Base-by-base conservation (phyloP, 108 stramenopile species). In the Cyclotella choctawhatcheeana region DNA sequence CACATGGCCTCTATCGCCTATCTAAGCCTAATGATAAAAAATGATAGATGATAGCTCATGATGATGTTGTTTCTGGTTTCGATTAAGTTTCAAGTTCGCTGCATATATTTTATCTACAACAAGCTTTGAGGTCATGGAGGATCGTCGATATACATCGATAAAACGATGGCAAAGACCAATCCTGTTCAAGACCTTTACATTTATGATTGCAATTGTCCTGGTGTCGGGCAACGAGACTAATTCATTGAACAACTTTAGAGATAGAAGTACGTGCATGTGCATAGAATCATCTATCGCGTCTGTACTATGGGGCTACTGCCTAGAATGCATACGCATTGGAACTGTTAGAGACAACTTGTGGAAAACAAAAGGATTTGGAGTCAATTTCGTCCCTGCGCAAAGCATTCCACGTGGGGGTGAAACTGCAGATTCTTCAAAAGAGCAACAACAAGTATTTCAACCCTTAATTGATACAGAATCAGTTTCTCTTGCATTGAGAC, bases 401-500 rank as follows among this genome's bases (percentile, higher is more conserved):
- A 58, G 27, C n/a, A 31, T 58, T 58, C 56, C 56, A 22, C 56
- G 56, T 8, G 56, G 56, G 12, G 56, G 56, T 3, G 56, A 58
- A 58, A 32, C 5, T 32, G 30, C 56, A 31, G 56, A 31, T 2
- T 32, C 29, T 18, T 30, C 3, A 8, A 58, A 4, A 0, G 16
- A 31, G 12, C 60, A 58, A 31, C 40, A 17, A 0, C 40, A 13
- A n/a, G 45, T 50, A 40, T 67, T 54, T 20, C 29, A 45, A 52
- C 64, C 69, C 20, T 45, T 77, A 25, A 77, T 77, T 59, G 76
- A 77, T 59, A 58, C 56, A 58, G 60, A 48, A 59, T 48, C 76
- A 31, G 69, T 66, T 7, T 64, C 69, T n/a, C 63, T 77, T 24
- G 76, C 76, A 58, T 51, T 77, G 48, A 70, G 76, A 25, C 69